Evolutionary conservation across 2,329 filamentous ascomycete genomes (phyloP), one percentile per base, ranked within the genome.

Genomic region (Cladosporium sp.): DNA sequence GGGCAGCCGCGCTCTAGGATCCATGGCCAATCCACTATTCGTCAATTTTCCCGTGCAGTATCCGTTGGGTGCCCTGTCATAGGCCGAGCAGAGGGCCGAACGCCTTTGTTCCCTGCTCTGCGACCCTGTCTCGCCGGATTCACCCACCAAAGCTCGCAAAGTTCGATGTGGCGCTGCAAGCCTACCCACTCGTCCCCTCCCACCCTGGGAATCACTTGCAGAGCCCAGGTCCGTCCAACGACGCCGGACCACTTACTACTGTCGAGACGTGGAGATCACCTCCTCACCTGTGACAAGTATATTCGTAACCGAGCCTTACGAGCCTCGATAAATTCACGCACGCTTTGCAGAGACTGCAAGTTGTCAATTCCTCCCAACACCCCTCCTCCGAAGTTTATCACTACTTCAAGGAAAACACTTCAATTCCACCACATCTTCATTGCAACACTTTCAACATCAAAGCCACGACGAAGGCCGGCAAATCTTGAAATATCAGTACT

Each of bases 401-500:
- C 40, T 45, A 36, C 17, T 13, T 13, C 5, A 27, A 27, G 22
- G 22, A 27, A 4, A 27, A 27, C 4, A 27, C 22, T 36, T 22
- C 4, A n/a, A 11, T 15, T 29, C 22, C 22, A 47, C 6, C 43
- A 42, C 19, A n/a, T 15, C 7, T 12, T 11, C 29, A n/a, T n/a
- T n/a, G n/a, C n/a, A n/a, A n/a, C n/a, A n/a, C n/a, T n/a, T n/a
- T n/a, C 22, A 27, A 27, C 22, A 27, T 27, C 4, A 27, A 27
- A 20, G 27, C 3, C 19, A 29, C 20, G 40, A 22, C 32, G 41
- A 51, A 44, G 48, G 48, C 48, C 22, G 48, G 48, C 48, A 51
- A 51, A 51, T 44, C 55, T 51, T 55, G 55, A 47, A 50, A 53
- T 48, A 53, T 41, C 36, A 53, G 50, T 43, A 53, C 51, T 50